Base-by-base conservation (phyloP, 2,329 filamentous ascomycete genomes). In the Ophiosphaerella narmari region DNA sequence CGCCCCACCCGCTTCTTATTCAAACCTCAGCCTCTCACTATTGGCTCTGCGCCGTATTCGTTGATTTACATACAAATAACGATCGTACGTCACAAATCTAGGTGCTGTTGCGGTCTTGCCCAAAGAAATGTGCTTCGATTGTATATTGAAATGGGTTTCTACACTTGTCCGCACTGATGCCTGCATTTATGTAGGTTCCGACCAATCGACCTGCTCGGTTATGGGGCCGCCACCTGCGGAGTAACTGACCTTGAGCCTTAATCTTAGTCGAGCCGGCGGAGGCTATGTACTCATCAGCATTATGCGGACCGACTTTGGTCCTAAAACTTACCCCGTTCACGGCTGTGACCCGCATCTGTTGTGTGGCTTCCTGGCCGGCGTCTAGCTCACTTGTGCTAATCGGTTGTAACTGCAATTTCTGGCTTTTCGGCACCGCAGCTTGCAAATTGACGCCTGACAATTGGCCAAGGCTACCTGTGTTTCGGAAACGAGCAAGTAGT, bases 201-300 rank as follows among this genome's bases (percentile, higher is more conserved):
- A 87, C 94, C 94, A 99, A 77, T 97, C 95, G 50, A 97, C 91
- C 76, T 97, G 92, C 68, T 99, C 94, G 70, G 88, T 88, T 14
- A 95, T 81, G 55, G 87, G 82, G 44, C 86, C 86, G 21, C 80
- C 84, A 50, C 84, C 82, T 72, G 89, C 88, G 31, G 83, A 78
- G 72, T 91, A 97, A 49, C 84, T 86, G 66, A 99, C 84, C 75
- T 91, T 91, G 67, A 99, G 78, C 68, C 94, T 86, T 63, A 99
- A 79, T 55, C 93, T 86, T 57, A 99, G 75, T 67, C 81, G 84
- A 32, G 82, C 71, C 48, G 84, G 83, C 49, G 87, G 83, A 59
- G 88, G 82, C 94, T 97, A 65, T 31, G 59, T 36, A 29, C 36
- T 41, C 40, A 53, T 68, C 62, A 74, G 62, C 46, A 50, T 57